phyloP scores from a whole-genome alignment of 257 asterid genomes.

The Nicotiana paniculata region DNA sequence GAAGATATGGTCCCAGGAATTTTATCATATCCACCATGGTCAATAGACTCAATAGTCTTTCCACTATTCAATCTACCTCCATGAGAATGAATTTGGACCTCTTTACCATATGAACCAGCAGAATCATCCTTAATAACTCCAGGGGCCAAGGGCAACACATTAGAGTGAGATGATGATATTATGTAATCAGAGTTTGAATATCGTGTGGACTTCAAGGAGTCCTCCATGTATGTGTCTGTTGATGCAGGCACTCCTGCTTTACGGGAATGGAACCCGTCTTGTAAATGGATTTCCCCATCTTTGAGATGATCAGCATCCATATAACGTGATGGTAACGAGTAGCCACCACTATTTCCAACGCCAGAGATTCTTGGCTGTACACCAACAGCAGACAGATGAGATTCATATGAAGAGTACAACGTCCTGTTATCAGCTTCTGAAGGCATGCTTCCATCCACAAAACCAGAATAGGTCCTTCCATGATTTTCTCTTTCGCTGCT shows the following conservation, averaged over 20 bases:
- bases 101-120: constrained; percentile 19
- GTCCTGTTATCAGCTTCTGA: constrained; percentile 33
- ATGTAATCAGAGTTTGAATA: constrained; percentile 25
- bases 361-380: constrained; percentile 12
- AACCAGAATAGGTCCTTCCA: constrained; percentile 14
- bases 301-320: constrained; percentile 20
- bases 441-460: constrained; percentile 16
- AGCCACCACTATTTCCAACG: constrained; percentile 21
- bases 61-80: constrained; percentile 20
- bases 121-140: constrained; percentile 22
- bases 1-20: constrained; percentile 28
- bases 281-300: constrained; percentile 22
- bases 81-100: constrained; percentile 21
- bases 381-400: constrained; percentile 24
- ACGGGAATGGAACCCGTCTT: constrained; percentile 21
- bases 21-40: constrained; percentile 27
- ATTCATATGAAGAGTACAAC: constrained; percentile 23
- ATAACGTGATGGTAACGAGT: constrained; percentile 22
- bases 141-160: constrained; percentile 20
- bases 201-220: constrained; percentile 9
- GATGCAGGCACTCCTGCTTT: constrained; percentile 17
- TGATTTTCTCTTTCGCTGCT: constrained; percentile 29
- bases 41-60: constrained; percentile 22
- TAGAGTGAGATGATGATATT: constrained; percentile 28
- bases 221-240: constrained; percentile 20